Percentiles rank a stretch among this genome's conserved stretches.
Evolutionary conservation across 225 moss, liverwort and hornwort genomes (phyloP).

Genomic region (Pleurozium schreberi): DNA sequence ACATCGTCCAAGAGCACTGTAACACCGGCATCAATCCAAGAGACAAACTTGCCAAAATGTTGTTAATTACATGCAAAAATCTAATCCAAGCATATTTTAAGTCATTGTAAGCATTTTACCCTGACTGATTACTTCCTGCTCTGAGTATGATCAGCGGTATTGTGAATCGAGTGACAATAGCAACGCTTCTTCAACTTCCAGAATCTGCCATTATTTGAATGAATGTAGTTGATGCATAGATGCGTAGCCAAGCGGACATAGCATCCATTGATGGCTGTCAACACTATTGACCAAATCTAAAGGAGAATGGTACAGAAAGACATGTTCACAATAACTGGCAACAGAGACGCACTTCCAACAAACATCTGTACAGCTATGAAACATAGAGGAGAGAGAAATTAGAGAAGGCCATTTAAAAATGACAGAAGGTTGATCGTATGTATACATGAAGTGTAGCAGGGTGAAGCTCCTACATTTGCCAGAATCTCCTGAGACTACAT

Average conservation of each 20-base stretch:
- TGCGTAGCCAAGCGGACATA: neutral
- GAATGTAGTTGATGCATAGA: neutral
- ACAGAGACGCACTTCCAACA: neutral
- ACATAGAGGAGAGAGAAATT: neutral
- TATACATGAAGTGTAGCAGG: neutral
- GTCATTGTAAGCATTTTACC: neutral
- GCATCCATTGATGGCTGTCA: neutral
- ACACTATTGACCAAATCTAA: neutral
- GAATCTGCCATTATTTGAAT: neutral
- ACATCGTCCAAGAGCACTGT: neutral
- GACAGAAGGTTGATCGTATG: neutral
- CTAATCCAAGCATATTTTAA: neutral
- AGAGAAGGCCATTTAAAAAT: neutral
- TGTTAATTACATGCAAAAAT: neutral
- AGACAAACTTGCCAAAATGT: neutral
- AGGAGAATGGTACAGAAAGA: neutral
- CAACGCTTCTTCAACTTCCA: neutral
- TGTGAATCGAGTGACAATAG: neutral
- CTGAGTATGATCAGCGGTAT: neutral
- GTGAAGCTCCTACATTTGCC: neutral
- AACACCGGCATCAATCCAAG: neutral
- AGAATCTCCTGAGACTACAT: neutral
- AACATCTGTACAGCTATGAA: neutral
- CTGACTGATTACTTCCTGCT: neutral
- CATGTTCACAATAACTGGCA: neutral